Evolutionary conservation across 306 rosid species (phyloP), one percentile per base, ranked within the genome.

Genomic region (Amphicarpaea edgeworthii): DNA sequence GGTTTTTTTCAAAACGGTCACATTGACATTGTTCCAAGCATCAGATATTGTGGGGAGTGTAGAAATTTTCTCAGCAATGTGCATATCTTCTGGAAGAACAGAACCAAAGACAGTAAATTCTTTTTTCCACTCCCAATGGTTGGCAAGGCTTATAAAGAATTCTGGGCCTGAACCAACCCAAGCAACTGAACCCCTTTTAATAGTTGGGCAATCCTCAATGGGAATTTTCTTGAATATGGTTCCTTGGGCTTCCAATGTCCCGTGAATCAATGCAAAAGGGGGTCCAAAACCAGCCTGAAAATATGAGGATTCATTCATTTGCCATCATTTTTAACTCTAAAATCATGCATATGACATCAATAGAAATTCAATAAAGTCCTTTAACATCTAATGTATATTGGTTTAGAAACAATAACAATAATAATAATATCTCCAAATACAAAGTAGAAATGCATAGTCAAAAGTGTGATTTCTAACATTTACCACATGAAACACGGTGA

Each of bases 151-250:
- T 16, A 88, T 62, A 51, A 90, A 88, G 73, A 90, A 87, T 68
- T 79, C 88, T 0, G 96, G 96, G 40, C 11, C 93, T 5, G 93
- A 87, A 73, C 86, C 90, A 64, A 87, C 82, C 96, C 96, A 88
- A 2, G 86, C 91, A 14, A 85, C 91, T 0, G 93, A 88, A 78
- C 96, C 91, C 42, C 88, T 86, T 82, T 81, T 82, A 12, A 90
- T 76, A 75, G 63, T 77, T 6, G 96, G 87, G 49, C 91, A 87
- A 77, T 17, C 80, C 81, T 87, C 96, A 17, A 47, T 49, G 6
- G 93, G 91, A 14, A 90, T 82, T 70, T 75, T 74, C 80, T 87
- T 80, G 53, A 87, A 88, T 45, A 62, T 68, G 54, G 37, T 32
- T 42, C 47, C 93, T 76, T 83, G 83, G 57, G 81, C 84, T 82